Evolutionary conservation across 148 eudicot genomes (phyloP).

Genomic region (Diospyros lotus): DNA sequence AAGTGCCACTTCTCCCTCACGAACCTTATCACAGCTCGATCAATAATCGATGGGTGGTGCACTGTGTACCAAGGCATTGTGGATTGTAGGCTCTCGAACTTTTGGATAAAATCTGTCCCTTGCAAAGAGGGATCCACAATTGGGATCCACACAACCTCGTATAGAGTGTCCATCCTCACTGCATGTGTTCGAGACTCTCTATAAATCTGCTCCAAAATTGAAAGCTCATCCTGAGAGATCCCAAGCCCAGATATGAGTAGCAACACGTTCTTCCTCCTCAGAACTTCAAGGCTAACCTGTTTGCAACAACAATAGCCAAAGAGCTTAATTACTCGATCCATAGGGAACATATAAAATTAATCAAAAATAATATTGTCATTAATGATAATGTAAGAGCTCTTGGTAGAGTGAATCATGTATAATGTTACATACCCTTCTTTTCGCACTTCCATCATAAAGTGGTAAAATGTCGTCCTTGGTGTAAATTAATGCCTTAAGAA

Average conservation of each 20-base stretch:
- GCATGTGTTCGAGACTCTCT: slow-evolving; percentile 41
- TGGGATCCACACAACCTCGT: slow-evolving; percentile 64
- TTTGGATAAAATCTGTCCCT: slow-evolving; percentile 37
- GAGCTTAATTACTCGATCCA: no score
- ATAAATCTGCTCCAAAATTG: slow-evolving; percentile 54
- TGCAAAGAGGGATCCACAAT: slow-evolving; percentile 37
- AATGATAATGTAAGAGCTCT: no score
- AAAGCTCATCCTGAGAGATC: slow-evolving; percentile 56
- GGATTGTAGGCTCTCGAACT: slow-evolving; percentile 39
- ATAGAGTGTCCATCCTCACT: slow-evolving; percentile 18
- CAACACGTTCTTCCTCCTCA: slow-evolving; percentile 56
- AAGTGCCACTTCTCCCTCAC: slow-evolving; percentile 49
- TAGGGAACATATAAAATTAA: background rate
- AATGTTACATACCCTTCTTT: slow-evolving; percentile 33
- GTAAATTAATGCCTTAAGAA: slow-evolving; percentile 35
- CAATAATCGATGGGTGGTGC: slow-evolving; percentile 38
- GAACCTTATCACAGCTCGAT: slow-evolving; percentile 39
- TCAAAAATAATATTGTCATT: background rate
- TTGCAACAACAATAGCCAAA: background rate
- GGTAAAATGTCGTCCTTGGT: slow-evolving; percentile 42
- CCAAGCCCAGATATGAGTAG: slow-evolving; percentile 57
- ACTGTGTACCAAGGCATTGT: slow-evolving; percentile 66
- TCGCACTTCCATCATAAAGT: slow-evolving; percentile 40
- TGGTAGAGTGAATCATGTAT: background rate
- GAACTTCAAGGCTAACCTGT: slow-evolving; percentile 41